These are phyloP conservation scores for Millerozyma miso DNA, from an alignment of 805 yeast species.

Conservation along the genomic window DNA sequence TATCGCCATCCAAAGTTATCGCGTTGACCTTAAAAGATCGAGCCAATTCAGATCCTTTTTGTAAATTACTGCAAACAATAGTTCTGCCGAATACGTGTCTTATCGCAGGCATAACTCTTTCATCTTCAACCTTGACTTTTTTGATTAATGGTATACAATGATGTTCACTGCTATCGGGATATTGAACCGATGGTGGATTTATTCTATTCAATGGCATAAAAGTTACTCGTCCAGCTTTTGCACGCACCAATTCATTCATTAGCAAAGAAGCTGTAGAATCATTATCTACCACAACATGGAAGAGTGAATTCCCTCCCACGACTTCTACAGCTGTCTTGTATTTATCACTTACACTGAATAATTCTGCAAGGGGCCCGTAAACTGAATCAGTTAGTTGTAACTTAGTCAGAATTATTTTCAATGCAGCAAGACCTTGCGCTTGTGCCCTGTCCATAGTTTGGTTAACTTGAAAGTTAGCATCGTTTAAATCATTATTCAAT, in stretches of 20 bases:
- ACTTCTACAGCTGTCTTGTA: slow-evolving; percentile 86
- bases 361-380: slow-evolving; percentile 81
- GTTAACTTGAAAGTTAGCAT: slow-evolving; percentile 56
- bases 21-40: slow-evolving; percentile 60
- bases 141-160: slow-evolving; percentile 75
- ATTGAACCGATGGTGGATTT: slow-evolving; percentile 34
- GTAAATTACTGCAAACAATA: slow-evolving; percentile 68
- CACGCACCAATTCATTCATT: slow-evolving; percentile 70
- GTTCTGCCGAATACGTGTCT: slow-evolving; percentile 78
- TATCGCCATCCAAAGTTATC: slow-evolving; percentile 89
- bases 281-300: slow-evolving; percentile 84
- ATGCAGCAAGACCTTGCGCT: slow-evolving; percentile 65
- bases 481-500: slow-evolving; percentile 48
- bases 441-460: slow-evolving; percentile 75
- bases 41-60: slow-evolving; percentile 64
- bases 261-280: slow-evolving; percentile 78
- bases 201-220: slow-evolving; percentile 85
- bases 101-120: slow-evolving; percentile 59
- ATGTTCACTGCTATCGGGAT: slow-evolving; percentile 54
- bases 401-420: slow-evolving; percentile 56
- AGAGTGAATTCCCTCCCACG: slow-evolving; percentile 80
- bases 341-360: slow-evolving; percentile 75
- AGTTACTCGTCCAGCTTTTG: slow-evolving; percentile 79
- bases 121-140: slow-evolving; percentile 58
- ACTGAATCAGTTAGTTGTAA: slow-evolving; percentile 58